Conservation (phyloP, 768 basidiomycete species). For the Paxillus ammoniavirescens region DNA sequence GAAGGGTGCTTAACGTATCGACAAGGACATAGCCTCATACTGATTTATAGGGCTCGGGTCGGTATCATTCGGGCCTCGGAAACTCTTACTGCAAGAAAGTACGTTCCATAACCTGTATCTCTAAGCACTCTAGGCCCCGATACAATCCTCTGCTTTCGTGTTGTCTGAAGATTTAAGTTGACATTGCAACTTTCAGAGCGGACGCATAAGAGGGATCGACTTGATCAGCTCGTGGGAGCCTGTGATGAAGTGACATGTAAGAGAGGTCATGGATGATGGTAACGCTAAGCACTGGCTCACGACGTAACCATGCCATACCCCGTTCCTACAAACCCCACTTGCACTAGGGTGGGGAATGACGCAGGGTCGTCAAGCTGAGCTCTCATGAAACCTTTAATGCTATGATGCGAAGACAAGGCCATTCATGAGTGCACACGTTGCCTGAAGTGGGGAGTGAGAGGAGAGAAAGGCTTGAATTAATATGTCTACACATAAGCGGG, state of each 20-base stretch:
- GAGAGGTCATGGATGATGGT: background rate
- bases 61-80: background rate
- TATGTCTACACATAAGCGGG: slow-evolving; percentile 59
- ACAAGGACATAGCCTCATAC: slow-evolving; percentile 68
- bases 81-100: slow-evolving; percentile 72
- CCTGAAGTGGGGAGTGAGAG: slow-evolving; percentile 35
- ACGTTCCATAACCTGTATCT: slow-evolving; percentile 82
- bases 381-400: slow-evolving; percentile 72
- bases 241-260: slow-evolving; percentile 22
- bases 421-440: slow-evolving; percentile 73
- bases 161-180: slow-evolving; percentile 52
- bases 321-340: slow-evolving; percentile 76
- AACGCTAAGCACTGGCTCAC: slow-evolving; percentile 41
- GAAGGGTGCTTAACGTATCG: slow-evolving; percentile 41
- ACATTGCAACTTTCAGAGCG: slow-evolving; percentile 49
- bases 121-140: slow-evolving; percentile 71
- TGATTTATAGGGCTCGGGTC: slow-evolving; percentile 20
- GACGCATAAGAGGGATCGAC: slow-evolving; percentile 50
- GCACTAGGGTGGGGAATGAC: slow-evolving; percentile 55
- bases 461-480: background rate
- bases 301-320: slow-evolving; percentile 78
- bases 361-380: slow-evolving; percentile 50
- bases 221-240: slow-evolving; percentile 89
- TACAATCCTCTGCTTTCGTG: slow-evolving; percentile 69
- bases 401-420: slow-evolving; percentile 87